Percentiles rank a stretch among this genome's conserved stretches.
Evolutionary conservation across 1,284 basidiomycete species (phyloP).

Genomic region (Moesziomyces sp.): DNA sequence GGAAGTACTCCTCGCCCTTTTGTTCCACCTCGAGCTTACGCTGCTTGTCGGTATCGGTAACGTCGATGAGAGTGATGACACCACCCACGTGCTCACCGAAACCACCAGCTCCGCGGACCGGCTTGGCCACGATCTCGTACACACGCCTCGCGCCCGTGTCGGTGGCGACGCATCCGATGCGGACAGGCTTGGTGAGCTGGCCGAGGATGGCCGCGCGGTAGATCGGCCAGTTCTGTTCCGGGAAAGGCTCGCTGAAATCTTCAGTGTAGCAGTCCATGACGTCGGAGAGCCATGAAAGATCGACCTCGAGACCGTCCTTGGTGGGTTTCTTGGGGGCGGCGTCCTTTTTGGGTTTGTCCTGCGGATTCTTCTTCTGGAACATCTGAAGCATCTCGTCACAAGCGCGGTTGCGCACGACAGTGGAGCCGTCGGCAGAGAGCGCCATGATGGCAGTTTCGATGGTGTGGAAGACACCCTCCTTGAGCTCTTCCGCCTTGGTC

Average conservation of each 20-base stretch:
- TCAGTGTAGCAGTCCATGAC: constrained; percentile 60
- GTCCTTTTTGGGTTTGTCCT: constrained; percentile 30
- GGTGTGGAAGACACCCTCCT: constrained; percentile 51
- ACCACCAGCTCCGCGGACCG: constrained; percentile 55
- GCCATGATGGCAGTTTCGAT: constrained; percentile 57
- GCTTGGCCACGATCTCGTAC: constrained; percentile 54
- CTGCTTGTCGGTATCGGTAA: constrained; percentile 41
- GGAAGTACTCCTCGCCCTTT: constrained; percentile 59
- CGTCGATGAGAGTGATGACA: constrained; percentile 51
- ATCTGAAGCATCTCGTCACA: constrained; percentile 55
- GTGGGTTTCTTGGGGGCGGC: constrained; percentile 14
- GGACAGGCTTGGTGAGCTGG: constrained; percentile 42
- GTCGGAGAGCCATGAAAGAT: constrained; percentile 57
- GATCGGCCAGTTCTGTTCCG: constrained; percentile 56
- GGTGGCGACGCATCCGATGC: constrained; percentile 46
- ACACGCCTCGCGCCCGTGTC: constrained; percentile 45
- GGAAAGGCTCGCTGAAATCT: constrained; percentile 53
- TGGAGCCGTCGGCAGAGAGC: constrained; percentile 53
- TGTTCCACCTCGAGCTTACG: constrained; percentile 42
- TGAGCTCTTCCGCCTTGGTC: constrained; percentile 46
- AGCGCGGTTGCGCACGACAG: constrained; percentile 55
- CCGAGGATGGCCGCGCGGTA: constrained; percentile 57
- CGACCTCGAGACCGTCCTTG: constrained; percentile 36
- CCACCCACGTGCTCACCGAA: constrained; percentile 61
- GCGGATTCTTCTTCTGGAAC: constrained; percentile 48